Evolutionary conservation across 257 asterid genomes (phyloP).

Genomic region (Fraxinus cuspidata): DNA sequence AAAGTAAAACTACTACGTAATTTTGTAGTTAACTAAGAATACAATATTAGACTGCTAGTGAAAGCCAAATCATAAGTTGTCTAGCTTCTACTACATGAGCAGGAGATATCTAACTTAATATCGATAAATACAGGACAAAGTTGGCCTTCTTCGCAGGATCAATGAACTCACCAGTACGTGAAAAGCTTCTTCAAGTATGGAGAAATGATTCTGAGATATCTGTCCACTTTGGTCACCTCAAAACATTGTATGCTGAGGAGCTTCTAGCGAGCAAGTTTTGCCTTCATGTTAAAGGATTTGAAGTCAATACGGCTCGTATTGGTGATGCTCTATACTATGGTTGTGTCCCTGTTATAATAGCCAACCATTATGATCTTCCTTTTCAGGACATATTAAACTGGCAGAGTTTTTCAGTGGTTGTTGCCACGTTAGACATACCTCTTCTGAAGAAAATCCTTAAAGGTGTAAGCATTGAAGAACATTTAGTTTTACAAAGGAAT

Average conservation of each 20-base stretch:
- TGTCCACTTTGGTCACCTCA: slow-evolving; percentile 52
- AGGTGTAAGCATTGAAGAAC: slow-evolving; percentile 43
- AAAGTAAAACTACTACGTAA: background rate
- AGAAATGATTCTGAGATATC: slow-evolving; percentile 63
- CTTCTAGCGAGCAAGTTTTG: slow-evolving; percentile 76
- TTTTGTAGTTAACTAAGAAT: background rate
- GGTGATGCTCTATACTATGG: slow-evolving; percentile 82
- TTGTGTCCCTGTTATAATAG: slow-evolving; percentile 82
- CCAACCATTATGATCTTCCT: slow-evolving; percentile 93
- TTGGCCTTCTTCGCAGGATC: slow-evolving; percentile 86
- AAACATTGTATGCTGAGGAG: slow-evolving; percentile 61
- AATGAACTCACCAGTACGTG: slow-evolving; percentile 78
- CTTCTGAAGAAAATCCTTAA: slow-evolving; percentile 62
- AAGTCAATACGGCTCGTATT: slow-evolving; percentile 91
- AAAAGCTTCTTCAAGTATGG: slow-evolving; percentile 80
- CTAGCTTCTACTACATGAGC: slow-evolving; percentile 5
- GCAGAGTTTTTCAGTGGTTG: slow-evolving; percentile 67
- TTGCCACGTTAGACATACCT: slow-evolving; percentile 80
- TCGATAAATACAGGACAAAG: slow-evolving; percentile 48
- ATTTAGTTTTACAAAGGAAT: slow-evolving; percentile 45
- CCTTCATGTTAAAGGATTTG: slow-evolving; percentile 89
- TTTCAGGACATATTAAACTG: slow-evolving; percentile 72
- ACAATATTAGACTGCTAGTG: background rate
- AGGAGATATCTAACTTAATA: slow-evolving; percentile 8
- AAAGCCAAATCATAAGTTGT: background rate